These are phyloP conservation scores for Chlorella sp. DNA, from an alignment of 139 green algal species.

Conservation along the genomic window DNA sequence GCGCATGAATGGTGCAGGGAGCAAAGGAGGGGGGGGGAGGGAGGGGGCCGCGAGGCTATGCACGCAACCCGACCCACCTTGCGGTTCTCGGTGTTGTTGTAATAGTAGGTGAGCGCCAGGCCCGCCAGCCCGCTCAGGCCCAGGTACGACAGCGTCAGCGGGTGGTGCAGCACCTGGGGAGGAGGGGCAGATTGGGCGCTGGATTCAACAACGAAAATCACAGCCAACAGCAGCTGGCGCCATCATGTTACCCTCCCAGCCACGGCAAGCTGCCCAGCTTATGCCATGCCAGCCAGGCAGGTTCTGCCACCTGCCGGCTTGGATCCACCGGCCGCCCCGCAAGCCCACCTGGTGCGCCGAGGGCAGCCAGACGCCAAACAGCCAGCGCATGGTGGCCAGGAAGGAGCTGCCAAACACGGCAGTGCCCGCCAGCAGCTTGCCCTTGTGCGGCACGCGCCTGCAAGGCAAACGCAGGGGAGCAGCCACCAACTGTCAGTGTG, in stretches of 20 bases:
- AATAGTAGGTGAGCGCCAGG: conserved; percentile 72
- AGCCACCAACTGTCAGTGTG: too few species aligned
- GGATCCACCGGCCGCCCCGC: neutral
- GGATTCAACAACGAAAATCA: too few species aligned
- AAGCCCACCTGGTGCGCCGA: conserved; percentile 35
- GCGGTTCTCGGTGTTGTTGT: conserved; percentile 60
- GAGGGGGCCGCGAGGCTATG: too few species aligned
- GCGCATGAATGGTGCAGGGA: too few species aligned
- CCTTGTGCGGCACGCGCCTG: conserved; percentile 59
- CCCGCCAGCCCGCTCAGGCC: conserved; percentile 51
- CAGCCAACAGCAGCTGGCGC: too few species aligned
- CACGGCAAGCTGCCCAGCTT: too few species aligned
- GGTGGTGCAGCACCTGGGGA: conserved; percentile 32
- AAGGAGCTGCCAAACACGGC: conserved; percentile 52
- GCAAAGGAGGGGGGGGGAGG: too few species aligned
- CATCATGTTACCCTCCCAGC: too few species aligned
- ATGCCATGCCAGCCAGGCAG: too few species aligned
- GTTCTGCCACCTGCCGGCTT: too few species aligned
- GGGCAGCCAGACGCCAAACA: conserved; percentile 58
- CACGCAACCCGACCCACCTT: conserved; percentile 54
- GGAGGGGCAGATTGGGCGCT: too few species aligned
- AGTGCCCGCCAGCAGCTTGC: conserved; percentile 36
- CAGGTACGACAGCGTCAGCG: conserved; percentile 50
- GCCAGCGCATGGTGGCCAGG: conserved; percentile 36
- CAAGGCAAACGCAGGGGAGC: neutral